These are phyloP conservation scores for Periconia sp. DNA, from an alignment of 2,329 filamentous ascomycete species.

Conservation along the genomic window DNA sequence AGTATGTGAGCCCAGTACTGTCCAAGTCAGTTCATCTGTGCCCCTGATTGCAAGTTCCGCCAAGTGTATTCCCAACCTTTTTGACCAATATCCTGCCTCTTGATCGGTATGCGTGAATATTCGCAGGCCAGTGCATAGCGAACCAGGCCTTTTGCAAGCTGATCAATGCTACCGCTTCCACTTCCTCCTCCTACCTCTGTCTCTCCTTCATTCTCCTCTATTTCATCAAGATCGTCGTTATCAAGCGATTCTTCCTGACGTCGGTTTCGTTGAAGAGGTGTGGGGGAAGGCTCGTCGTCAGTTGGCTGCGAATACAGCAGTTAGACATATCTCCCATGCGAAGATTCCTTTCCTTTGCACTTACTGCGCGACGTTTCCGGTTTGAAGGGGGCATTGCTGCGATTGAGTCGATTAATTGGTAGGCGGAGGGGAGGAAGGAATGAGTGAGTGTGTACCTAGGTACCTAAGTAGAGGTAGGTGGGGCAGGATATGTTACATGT, in stretches of 20 bases:
- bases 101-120: conserved; percentile 60
- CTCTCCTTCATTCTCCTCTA: conserved; percentile 15
- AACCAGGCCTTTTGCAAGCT: conserved; percentile 63
- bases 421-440: too few relatives aligned
- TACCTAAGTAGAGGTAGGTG: too few relatives aligned
- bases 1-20: conserved; percentile 69
- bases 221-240: conserved; percentile 24
- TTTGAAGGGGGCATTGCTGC: conserved; percentile 5
- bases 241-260: conserved; percentile 18
- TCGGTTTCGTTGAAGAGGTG: conserved; percentile 18
- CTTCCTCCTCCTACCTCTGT: neutral
- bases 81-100: conserved; percentile 58
- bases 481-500: neutral
- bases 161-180: conserved; percentile 37
- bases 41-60: neutral
- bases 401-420: too few relatives aligned
- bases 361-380: conserved; percentile 16
- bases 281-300: conserved; percentile 17
- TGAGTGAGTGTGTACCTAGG: too few relatives aligned
- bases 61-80: conserved; percentile 43
- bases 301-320: conserved; percentile 13
- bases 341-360: neutral
- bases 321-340: neutral
- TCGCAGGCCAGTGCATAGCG: conserved; percentile 63
- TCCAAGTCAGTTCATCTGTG: conserved; percentile 4